These are phyloP conservation scores for Melastoma candidum DNA, from an alignment of 441 rosid genomes.

Conservation along the genomic window DNA sequence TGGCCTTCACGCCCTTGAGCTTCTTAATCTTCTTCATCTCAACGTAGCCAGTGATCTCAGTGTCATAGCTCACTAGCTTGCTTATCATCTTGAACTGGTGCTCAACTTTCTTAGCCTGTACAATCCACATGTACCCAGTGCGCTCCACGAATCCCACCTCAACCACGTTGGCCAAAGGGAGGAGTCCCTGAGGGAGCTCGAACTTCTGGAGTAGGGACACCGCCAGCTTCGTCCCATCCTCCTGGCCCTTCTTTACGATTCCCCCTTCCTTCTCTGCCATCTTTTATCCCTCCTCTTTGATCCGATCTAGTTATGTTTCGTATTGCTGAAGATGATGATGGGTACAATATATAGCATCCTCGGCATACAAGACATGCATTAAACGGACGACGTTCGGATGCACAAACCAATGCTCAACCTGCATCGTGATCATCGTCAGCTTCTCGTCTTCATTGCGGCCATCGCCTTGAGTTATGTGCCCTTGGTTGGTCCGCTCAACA, in stretches of 20 bases:
- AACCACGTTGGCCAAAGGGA: slow-evolving; percentile 38
- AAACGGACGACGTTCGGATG: too few species aligned
- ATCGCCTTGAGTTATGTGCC: too few species aligned
- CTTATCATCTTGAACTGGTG: slow-evolving; percentile 46
- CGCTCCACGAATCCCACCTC: slow-evolving; percentile 41
- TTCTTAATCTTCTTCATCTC: slow-evolving; percentile 36
- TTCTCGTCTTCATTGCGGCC: too few species aligned
- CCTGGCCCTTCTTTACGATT: slow-evolving; percentile 39
- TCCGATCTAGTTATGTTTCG: too few species aligned
- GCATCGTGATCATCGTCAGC: too few species aligned
- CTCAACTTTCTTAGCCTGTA: slow-evolving; percentile 38
- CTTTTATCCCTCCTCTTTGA: neutral
- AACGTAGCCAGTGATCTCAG: slow-evolving; percentile 32
- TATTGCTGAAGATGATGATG: too few species aligned
- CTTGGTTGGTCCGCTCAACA: too few species aligned
- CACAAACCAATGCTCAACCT: too few species aligned
- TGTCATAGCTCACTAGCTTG: slow-evolving; percentile 47
- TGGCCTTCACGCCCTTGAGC: slow-evolving; percentile 20
- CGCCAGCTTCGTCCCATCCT: slow-evolving; percentile 39
- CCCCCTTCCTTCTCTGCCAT: slow-evolving; percentile 28
- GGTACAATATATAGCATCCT: too few species aligned
- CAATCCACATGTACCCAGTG: slow-evolving; percentile 49
- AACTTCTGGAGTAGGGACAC: slow-evolving; percentile 39
- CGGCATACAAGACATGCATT: too few species aligned
- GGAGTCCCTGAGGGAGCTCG: slow-evolving; percentile 45